phyloP scores from a whole-genome alignment of 2,329 filamentous ascomycete genomes.

The Neopestalotiopsis sp. region DNA sequence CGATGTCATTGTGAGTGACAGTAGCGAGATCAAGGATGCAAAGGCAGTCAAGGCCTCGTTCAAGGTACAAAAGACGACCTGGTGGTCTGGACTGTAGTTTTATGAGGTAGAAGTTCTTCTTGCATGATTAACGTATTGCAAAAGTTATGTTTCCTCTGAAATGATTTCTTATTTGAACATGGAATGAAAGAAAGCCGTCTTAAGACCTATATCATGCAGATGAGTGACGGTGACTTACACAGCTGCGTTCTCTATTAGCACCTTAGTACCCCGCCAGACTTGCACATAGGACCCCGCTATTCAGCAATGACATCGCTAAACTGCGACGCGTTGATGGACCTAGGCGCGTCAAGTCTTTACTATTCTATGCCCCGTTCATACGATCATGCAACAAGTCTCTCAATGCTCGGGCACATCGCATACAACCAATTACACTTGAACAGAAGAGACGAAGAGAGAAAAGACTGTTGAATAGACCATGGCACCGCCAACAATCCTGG shows the following conservation, averaged over 20 bases:
- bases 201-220: no score
- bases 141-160: background rate
- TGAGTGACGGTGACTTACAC: background rate
- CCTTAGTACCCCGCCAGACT: background rate
- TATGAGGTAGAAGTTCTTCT: background rate
- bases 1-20: constrained; percentile 64
- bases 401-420: background rate
- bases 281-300: background rate
- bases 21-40: constrained; percentile 53
- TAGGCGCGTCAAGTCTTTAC: background rate
- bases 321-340: background rate
- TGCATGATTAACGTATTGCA: background rate
- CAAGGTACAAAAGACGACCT: constrained; percentile 64
- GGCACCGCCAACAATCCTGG: constrained; percentile 60
- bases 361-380: background rate
- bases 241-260: background rate
- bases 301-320: background rate
- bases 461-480: constrained; percentile 21
- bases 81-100: constrained; percentile 68
- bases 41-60: constrained; percentile 59
- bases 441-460: background rate
- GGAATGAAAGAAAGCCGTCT: background rate
- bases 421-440: background rate
- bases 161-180: background rate
- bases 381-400: background rate